Percentiles rank a stretch among this genome's conserved stretches.
phyloP scores from a whole-genome alignment of 1,284 basidiomycete species.

The Coniferiporia weirii region DNA sequence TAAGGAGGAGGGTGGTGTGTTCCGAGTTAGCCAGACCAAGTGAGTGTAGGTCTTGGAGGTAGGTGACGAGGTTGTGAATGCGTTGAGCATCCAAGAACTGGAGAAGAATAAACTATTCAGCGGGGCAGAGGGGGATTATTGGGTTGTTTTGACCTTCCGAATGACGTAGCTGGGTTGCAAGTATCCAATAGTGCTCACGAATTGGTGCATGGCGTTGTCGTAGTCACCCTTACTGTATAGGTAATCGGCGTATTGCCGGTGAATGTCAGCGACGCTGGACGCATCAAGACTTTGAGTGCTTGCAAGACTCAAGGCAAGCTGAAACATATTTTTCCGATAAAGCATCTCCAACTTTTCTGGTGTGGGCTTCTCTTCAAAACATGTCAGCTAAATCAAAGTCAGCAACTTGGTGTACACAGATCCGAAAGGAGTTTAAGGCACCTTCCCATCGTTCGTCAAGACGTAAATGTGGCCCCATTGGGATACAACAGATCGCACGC shows the following conservation, averaged over 20 bases:
- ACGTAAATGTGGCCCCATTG: slow-evolving; percentile 79
- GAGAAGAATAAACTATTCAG: neutral
- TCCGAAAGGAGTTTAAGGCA: slow-evolving; percentile 29
- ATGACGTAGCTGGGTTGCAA: slow-evolving; percentile 95
- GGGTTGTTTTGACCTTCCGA: slow-evolving; percentile 62
- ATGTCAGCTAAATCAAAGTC: slow-evolving; percentile 46
- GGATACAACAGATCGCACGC: slow-evolving; percentile 75
- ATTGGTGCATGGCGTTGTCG: slow-evolving; percentile 91
- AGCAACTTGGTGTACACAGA: slow-evolving; percentile 3
- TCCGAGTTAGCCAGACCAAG: slow-evolving; percentile 90
- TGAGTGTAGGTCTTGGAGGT: slow-evolving; percentile 92
- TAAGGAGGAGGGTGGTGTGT: slow-evolving; percentile 92
- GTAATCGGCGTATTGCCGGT: slow-evolving; percentile 87
- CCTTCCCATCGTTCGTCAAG: slow-evolving; percentile 70
- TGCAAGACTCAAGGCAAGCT: slow-evolving; percentile 74
- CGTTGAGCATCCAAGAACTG: slow-evolving; percentile 96
- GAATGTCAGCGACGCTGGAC: slow-evolving; percentile 77
- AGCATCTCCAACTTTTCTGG: slow-evolving; percentile 76
- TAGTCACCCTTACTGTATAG: slow-evolving; percentile 90
- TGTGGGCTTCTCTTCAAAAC: slow-evolving; percentile 76
- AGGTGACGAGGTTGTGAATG: slow-evolving; percentile 91
- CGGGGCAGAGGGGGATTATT: slow-evolving; percentile 11
- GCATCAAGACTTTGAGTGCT: slow-evolving; percentile 70
- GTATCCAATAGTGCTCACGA: slow-evolving; percentile 83
- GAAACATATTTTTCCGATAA: slow-evolving; percentile 71